phyloP scores from a whole-genome alignment of 257 asterid species.

The Solanum bukasovii region DNA sequence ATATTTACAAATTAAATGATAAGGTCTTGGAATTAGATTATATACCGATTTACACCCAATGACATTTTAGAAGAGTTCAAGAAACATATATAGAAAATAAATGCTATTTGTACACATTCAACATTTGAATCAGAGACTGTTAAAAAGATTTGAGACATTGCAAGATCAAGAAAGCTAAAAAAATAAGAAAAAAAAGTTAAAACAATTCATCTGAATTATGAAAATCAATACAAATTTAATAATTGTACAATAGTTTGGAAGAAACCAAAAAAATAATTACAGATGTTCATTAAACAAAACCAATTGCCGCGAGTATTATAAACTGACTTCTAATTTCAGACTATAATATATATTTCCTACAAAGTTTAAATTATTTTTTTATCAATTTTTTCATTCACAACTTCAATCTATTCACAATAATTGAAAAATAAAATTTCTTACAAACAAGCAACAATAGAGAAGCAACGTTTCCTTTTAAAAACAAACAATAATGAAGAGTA shows the following conservation, averaged over 20 bases:
- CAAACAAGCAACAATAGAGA: neutral
- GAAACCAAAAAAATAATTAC: neutral
- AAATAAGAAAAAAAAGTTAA: too few species aligned
- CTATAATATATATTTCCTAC: neutral
- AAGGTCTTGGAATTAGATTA: neutral
- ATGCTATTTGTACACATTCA: neutral
- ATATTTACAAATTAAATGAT: too few species aligned
- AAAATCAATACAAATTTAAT: neutral
- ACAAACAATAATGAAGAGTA: neutral
- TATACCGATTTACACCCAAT: too few species aligned
- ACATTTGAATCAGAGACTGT: neutral
- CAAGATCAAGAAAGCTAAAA: neutral
- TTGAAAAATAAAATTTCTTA: neutral
- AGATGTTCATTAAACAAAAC: neutral
- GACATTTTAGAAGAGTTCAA: too few species aligned
- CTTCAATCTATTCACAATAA: neutral
- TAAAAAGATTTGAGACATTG: neutral
- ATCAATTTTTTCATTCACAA: neutral
- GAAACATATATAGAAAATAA: neutral
- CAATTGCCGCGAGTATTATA: neutral
- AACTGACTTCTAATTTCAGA: neutral
- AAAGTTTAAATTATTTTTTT: neutral
- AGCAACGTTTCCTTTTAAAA: too few species aligned
- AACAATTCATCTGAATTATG: neutral
- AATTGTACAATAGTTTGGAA: too few species aligned